Evolutionary conservation across 345 rosid species (phyloP).

Genomic region (Eucalyptus tenuipes): DNA sequence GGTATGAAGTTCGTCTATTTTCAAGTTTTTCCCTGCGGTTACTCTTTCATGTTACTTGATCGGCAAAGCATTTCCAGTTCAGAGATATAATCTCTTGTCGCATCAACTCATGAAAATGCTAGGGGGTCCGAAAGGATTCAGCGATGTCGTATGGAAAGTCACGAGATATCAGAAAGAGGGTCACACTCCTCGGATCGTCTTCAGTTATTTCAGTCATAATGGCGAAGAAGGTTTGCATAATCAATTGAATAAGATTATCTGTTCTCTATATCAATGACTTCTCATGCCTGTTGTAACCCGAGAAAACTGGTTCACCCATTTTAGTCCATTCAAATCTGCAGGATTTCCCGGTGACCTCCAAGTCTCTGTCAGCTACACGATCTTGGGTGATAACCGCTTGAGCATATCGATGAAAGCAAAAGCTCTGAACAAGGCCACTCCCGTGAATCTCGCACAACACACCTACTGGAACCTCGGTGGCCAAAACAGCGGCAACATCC

Average conservation of each 20-base stretch:
- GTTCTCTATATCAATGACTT: background rate
- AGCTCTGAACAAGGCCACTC: constrained; percentile 63
- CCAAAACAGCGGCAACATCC: constrained; percentile 55
- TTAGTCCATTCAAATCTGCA: constrained; percentile 1
- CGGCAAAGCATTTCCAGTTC: background rate
- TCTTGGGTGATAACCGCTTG: constrained; percentile 19
- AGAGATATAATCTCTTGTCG: background rate
- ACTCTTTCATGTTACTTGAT: background rate
- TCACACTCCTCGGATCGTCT: constrained; percentile 35
- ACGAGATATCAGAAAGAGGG: constrained; percentile 24
- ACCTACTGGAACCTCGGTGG: constrained; percentile 89
- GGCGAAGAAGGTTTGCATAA: constrained; percentile 58
- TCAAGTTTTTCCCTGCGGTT: background rate
- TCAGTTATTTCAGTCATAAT: constrained; percentile 53
- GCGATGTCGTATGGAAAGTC: constrained; percentile 72
- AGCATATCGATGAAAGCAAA: constrained; percentile 62
- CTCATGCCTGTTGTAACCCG: background rate
- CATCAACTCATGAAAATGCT: background rate
- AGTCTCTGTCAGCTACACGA: constrained; percentile 32
- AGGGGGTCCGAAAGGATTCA: constrained; percentile 78
- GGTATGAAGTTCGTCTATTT: background rate
- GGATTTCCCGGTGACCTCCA: constrained; percentile 75
- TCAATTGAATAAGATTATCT: background rate
- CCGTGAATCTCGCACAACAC: constrained; percentile 78
- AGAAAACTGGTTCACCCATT: background rate